Percentiles rank a stretch among this genome's conserved stretches.
Evolutionary conservation across 345 rosid species (phyloP).

Genomic region (Citrus medica): DNA sequence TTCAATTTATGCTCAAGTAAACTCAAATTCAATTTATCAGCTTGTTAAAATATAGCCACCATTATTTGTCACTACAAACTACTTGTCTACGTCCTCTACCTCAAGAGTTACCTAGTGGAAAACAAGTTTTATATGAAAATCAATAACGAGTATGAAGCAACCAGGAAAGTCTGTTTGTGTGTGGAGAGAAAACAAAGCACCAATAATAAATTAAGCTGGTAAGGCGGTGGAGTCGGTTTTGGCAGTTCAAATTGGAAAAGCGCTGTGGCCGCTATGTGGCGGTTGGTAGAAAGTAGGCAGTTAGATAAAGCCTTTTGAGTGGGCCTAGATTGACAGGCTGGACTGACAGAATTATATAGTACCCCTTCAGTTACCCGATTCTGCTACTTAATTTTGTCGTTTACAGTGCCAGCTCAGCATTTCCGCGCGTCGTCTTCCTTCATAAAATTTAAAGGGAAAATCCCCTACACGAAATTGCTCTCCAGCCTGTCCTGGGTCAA

Average conservation of each 20-base stretch:
- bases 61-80: not conserved
- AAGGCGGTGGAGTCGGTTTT: slow-evolving; percentile 35
- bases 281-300: slow-evolving; percentile 24
- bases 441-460: not conserved
- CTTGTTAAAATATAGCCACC: not conserved
- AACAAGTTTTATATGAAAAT: not conserved
- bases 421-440: slow-evolving; percentile 35
- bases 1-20: not conserved
- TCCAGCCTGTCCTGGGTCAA: slow-evolving; percentile 62
- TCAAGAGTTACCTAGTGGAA: too few relatives aligned
- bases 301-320: slow-evolving; percentile 4
- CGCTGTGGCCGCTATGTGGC: slow-evolving; percentile 36
- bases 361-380: slow-evolving; percentile 38
- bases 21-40: not conserved
- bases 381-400: slow-evolving; percentile 50
- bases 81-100: too few relatives aligned
- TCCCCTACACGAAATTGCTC: slow-evolving; percentile 25
- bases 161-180: not conserved
- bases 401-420: slow-evolving; percentile 41
- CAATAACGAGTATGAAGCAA: not conserved
- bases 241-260: slow-evolving; percentile 13
- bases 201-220: not conserved
- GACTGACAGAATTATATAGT: slow-evolving; percentile 38
- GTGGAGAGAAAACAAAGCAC: not conserved
- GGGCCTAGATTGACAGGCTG: slow-evolving; percentile 44